Base-by-base conservation (phyloP, 441 rosid species). In the Omphalea diandra region DNA sequence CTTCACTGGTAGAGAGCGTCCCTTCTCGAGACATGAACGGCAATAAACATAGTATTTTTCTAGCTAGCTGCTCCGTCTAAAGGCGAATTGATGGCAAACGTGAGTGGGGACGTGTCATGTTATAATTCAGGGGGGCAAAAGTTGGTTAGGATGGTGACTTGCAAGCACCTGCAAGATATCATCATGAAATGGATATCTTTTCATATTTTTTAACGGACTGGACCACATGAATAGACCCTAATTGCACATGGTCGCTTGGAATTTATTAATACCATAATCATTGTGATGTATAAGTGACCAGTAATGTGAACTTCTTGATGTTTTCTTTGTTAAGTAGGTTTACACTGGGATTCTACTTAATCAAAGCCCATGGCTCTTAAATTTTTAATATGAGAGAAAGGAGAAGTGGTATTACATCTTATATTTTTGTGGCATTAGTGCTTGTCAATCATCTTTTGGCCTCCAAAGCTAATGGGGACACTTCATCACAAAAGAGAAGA, bases 391-490 rank as follows among this genome's bases (percentile, higher is more conserved):
- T 54, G 2, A 12, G 2, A n/a, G 24, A 35, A 59, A 35, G 18
- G 12, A 18, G 26, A 47, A 47, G 29, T 6, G 65, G 17, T 8
- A 7, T 35, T 31, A 3, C n/a, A 7, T 70, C 10, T 15, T 24
- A 12, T 56, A 40, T 11, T 29, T 65, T 68, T 17, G 61, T 40
- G 77, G 53, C 17, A 33, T 60, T 61, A 55, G 43, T 46, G 20
- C 31, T 14, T 24, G 5, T 11, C 46, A 44, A 66, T 64, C 52
- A 38, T 57, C 75, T 82, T 79, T 69, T 67, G 69, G 79, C 73
- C 63, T 43, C 81, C 17, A 70, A 73, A 29, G 66, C 62, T n/a
- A 32, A 9, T 3, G 56, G 73, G 76, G 67, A 64, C 75, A 20
- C 65, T 65, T 49, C n/a, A 50, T 50, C 40, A 29, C 46, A 40